phyloP scores from a whole-genome alignment of 148 eudicot species.

The Cornus controversa region DNA sequence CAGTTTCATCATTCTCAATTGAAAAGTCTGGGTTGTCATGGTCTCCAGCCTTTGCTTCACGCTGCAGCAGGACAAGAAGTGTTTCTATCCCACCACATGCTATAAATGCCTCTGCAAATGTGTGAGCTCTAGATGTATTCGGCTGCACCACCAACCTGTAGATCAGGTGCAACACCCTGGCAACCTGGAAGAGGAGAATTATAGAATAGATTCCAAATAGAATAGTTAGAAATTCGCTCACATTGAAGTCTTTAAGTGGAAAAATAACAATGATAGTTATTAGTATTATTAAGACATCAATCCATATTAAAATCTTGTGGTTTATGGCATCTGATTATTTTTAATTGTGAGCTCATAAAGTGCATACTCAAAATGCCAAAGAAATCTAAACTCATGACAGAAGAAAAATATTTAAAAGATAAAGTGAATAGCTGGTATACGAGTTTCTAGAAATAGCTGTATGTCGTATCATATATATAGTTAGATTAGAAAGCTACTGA shows the following conservation, averaged over 20 bases:
- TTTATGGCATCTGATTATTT: not conserved
- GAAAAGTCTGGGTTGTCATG: constrained; percentile 39
- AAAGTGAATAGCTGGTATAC: not conserved
- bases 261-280: not conserved
- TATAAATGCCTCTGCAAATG: constrained; percentile 86
- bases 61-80: constrained; percentile 91
- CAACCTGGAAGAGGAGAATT: constrained; percentile 59
- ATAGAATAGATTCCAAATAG: not conserved
- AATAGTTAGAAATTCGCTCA: constrained; percentile 1
- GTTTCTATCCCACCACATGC: constrained; percentile 97
- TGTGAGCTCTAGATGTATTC: constrained; percentile 81
- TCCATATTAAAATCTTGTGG: not conserved
- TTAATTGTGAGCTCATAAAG: not conserved
- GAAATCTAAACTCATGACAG: not conserved
- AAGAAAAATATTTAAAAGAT: constrained; percentile 8
- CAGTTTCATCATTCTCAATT: constrained; percentile 31
- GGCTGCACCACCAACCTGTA: constrained; percentile 97
- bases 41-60: constrained; percentile 87
- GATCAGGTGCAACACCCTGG: constrained; percentile 87
- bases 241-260: not conserved
- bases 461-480: not conserved
- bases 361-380: not conserved
- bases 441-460: not conserved
- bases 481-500: not conserved
- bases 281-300: not conserved